Evolutionary conservation across 1,284 basidiomycete genomes (phyloP).

Genomic region (Hemileia vastatrix): DNA sequence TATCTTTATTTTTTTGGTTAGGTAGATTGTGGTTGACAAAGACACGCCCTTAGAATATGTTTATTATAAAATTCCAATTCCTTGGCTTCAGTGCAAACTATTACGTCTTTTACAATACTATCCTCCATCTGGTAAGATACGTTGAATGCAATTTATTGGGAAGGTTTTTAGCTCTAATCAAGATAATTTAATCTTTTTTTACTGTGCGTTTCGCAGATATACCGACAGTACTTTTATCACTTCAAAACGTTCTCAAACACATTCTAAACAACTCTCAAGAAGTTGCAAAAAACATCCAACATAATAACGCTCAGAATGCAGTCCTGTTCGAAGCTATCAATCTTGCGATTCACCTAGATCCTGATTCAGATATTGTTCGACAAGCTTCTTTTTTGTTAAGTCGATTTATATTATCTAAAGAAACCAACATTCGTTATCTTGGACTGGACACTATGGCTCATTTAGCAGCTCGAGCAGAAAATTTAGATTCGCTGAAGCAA

Average conservation of each 20-base stretch:
- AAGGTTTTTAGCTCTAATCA: not conserved
- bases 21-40: slow-evolving; percentile 75
- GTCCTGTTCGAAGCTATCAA: slow-evolving; percentile 98
- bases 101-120: slow-evolving; percentile 90
- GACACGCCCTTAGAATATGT: slow-evolving; percentile 81
- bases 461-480: slow-evolving; percentile 74
- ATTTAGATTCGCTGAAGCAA: slow-evolving; percentile 81
- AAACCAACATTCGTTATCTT: slow-evolving; percentile 96
- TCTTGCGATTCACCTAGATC: slow-evolving; percentile 91
- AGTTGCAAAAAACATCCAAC: slow-evolving; percentile 86
- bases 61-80: slow-evolving; percentile 95
- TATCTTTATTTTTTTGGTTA: not conserved
- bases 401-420: slow-evolving; percentile 89
- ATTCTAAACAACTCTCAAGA: slow-evolving; percentile 92
- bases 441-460: slow-evolving; percentile 98
- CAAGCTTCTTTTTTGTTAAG: slow-evolving; percentile 87
- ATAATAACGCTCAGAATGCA: slow-evolving; percentile 96
- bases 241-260: slow-evolving; percentile 76
- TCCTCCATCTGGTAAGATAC: slow-evolving; percentile 65
- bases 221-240: slow-evolving; percentile 60
- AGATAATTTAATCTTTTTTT: not conserved
- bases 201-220: slow-evolving; percentile 56
- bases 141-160: not conserved
- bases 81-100: slow-evolving; percentile 96
- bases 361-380: slow-evolving; percentile 75